Conservation (phyloP, 495 filamentous ascomycete species). For the Trichoderma asperelloides region DNA sequence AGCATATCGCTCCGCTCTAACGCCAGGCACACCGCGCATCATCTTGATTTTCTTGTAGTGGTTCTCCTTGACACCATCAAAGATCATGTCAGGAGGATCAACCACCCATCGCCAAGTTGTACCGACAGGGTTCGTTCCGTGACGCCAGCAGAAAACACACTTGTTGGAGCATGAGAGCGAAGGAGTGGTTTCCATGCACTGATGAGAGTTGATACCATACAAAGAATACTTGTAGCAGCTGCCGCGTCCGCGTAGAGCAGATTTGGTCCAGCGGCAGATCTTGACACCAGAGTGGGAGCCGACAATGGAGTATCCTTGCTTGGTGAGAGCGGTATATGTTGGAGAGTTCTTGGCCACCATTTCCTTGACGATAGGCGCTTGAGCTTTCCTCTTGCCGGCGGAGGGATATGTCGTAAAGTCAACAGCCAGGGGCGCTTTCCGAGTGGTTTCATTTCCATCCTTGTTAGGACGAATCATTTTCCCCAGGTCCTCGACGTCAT, state of each 20-base stretch:
- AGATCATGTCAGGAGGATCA: conserved; percentile 81
- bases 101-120: conserved; percentile 95
- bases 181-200: conserved; percentile 96
- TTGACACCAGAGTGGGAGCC: conserved; percentile 95
- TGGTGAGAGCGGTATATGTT: conserved; percentile 78
- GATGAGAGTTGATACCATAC: conserved; percentile 90
- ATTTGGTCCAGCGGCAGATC: conserved; percentile 98
- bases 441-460: conserved; percentile 18
- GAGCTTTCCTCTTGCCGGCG: conserved; percentile 35
- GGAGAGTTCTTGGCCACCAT: conserved; percentile 91
- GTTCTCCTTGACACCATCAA: conserved; percentile 76
- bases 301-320: conserved; percentile 92
- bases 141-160: conserved; percentile 97
- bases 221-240: conserved; percentile 97
- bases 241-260: conserved; percentile 86
- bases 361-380: conserved; percentile 52
- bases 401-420: conserved; percentile 70
- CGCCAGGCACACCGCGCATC: conserved; percentile 86
- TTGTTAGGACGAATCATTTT: conserved; percentile 43
- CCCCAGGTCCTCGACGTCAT: conserved; percentile 85
- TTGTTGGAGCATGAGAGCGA: conserved; percentile 95
- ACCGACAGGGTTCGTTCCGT: conserved; percentile 93
- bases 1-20: conserved; percentile 80
- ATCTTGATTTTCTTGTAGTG: conserved; percentile 98
- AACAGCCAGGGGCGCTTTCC: conserved; percentile 54